A percentile compares a stretch with the other conserved stretches of the same genome.
Evolutionary conservation across 805 yeast species (phyloP).

Genomic region (Yamadazyma kitorensis): DNA sequence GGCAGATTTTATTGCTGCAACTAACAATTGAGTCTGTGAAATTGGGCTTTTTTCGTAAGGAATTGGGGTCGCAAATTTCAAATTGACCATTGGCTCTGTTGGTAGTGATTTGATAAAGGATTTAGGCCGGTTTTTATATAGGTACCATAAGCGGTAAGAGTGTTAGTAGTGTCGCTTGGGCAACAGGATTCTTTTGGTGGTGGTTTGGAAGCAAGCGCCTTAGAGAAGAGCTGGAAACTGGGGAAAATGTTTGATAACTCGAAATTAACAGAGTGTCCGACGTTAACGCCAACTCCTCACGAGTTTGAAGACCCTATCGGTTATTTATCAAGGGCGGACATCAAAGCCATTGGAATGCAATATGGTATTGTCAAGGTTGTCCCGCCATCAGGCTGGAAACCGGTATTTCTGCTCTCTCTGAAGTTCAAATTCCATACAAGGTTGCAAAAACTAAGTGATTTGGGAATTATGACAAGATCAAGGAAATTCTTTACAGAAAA

Average conservation of each 20-base stretch:
- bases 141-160: neutral
- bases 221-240: neutral
- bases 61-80: no score
- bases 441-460: constrained; percentile 62
- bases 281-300: constrained; percentile 39
- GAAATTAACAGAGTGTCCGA: constrained; percentile 40
- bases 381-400: constrained; percentile 54
- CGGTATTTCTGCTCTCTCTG: constrained; percentile 54
- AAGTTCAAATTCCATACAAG: constrained; percentile 64
- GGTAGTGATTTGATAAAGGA: no score
- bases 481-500: constrained; percentile 62
- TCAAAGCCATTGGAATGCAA: constrained; percentile 39
- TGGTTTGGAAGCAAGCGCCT: neutral
- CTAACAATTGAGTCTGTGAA: no score
- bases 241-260: constrained; percentile 17
- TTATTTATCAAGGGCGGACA: constrained; percentile 42
- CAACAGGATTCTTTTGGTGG: neutral
- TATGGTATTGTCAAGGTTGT: constrained; percentile 52
- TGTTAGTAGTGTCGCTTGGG: neutral
- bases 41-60: no score
- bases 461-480: constrained; percentile 61
- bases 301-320: constrained; percentile 51
- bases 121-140: no score
- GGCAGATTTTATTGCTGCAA: no score
- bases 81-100: no score